These are phyloP conservation scores for Myriosclerotinia curreyana DNA, from an alignment of 2,329 filamentous ascomycete species.

Conservation along the genomic window DNA sequence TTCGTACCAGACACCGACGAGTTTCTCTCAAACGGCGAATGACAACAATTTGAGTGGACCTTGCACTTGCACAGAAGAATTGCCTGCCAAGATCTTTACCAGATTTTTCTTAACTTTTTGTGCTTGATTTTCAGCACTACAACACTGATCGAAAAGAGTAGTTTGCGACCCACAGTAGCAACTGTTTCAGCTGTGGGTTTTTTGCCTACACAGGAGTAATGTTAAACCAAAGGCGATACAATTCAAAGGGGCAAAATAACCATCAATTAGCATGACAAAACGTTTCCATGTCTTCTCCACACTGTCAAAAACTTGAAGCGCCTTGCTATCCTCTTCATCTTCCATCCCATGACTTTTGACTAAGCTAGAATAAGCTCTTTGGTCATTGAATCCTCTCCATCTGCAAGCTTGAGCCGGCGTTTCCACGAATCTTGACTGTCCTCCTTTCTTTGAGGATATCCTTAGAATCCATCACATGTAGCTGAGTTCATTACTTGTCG, in stretches of 20 bases:
- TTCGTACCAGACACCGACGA: not conserved
- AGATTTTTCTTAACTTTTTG: not conserved
- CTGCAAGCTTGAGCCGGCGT: not conserved
- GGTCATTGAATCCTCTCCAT: too few species aligned
- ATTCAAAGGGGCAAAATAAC: too few species aligned
- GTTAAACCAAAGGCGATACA: too few species aligned
- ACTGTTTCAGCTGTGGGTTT: constrained; percentile 4
- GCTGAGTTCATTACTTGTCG: constrained; percentile 2
- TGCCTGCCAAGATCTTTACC: not conserved
- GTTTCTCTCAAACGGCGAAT: too few species aligned
- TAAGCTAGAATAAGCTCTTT: too few species aligned
- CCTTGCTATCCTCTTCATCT: too few species aligned
- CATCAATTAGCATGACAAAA: too few species aligned
- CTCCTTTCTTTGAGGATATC: not conserved
- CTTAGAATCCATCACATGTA: not conserved
- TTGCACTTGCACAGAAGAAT: constrained; percentile 2
- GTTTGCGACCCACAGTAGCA: not conserved
- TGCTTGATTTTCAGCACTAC: not conserved
- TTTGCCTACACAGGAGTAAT: not conserved
- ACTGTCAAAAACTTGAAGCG: too few species aligned
- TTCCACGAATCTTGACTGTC: too few species aligned
- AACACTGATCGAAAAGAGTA: not conserved
- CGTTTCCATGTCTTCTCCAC: too few species aligned
- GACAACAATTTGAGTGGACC: too few species aligned
- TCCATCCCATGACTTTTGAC: too few species aligned